A percentile compares a stretch with the other conserved stretches of the same genome.
Evolutionary conservation across 208 protist genomes (phyloP).

Genomic region (Trypanosoma caninum): DNA sequence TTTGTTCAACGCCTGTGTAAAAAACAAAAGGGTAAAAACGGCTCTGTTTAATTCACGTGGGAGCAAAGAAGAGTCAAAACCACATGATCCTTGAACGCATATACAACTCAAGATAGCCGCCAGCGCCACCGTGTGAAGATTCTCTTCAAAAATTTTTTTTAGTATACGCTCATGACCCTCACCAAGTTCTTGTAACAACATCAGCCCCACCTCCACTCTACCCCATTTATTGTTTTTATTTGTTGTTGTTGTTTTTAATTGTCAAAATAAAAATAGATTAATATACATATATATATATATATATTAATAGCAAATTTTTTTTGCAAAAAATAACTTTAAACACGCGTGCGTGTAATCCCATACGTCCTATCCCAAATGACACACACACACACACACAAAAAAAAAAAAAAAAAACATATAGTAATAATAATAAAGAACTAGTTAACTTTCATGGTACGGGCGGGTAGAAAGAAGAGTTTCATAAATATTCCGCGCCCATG

Average conservation of each 20-base stretch:
- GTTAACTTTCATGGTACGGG: no score
- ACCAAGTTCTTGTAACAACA: not conserved
- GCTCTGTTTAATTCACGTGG: slow-evolving; percentile 10
- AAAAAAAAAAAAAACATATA: no score
- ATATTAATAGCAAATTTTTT: not conserved
- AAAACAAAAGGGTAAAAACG: slow-evolving; percentile 11
- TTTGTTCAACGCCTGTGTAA: slow-evolving; percentile 4
- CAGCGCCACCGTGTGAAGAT: slow-evolving; percentile 1
- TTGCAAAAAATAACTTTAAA: no score
- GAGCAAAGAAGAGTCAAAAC: not conserved
- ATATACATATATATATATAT: not conserved
- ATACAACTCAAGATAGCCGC: slow-evolving; percentile 11
- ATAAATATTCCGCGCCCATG: slow-evolving; percentile 69
- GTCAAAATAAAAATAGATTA: not conserved
- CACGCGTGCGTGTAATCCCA: no score
- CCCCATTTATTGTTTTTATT: no score
- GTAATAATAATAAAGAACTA: no score
- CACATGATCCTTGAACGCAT: not conserved
- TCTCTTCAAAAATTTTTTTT: slow-evolving; percentile 1
- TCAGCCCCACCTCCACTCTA: not conserved
- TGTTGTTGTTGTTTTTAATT: no score
- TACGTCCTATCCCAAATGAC: no score
- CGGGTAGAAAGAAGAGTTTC: slow-evolving; percentile 54
- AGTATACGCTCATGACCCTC: slow-evolving; percentile 7
- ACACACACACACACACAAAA: no score